Percentiles rank a stretch among this genome's conserved stretches.
Conservation (phyloP, 805 yeast species). For the Yarrowia yakushimensis region DNA sequence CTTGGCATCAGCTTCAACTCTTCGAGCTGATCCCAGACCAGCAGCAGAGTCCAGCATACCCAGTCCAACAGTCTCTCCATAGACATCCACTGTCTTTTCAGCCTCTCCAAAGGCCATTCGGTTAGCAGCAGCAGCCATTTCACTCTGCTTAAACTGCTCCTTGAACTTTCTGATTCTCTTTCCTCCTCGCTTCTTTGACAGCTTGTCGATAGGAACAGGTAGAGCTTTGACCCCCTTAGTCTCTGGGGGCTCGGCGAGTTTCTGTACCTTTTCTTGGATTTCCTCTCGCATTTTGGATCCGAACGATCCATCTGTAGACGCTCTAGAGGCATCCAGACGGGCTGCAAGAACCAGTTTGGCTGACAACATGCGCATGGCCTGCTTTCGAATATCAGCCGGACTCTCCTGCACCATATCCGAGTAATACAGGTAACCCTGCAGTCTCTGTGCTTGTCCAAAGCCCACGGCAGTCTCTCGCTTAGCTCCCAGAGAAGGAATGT, state of each 20-base stretch:
- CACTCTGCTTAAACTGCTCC: slow-evolving; percentile 76
- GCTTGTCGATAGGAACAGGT: slow-evolving; percentile 70
- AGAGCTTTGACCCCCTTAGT: slow-evolving; percentile 57
- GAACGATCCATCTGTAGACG: slow-evolving; percentile 45
- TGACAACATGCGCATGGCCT: slow-evolving; percentile 73
- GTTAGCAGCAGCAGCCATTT: slow-evolving; percentile 77
- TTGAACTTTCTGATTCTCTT: slow-evolving; percentile 72
- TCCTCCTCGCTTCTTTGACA: slow-evolving; percentile 85
- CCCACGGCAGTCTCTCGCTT: slow-evolving; percentile 42
- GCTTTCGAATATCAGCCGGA: slow-evolving; percentile 56
- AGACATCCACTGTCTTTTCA: slow-evolving; percentile 62
- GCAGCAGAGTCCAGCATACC: slow-evolving; percentile 56
- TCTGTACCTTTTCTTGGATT: slow-evolving; percentile 60
- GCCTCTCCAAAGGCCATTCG: slow-evolving; percentile 76
- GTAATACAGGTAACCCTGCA: slow-evolving; percentile 66
- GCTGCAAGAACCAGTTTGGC: slow-evolving; percentile 82
- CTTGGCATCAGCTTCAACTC: slow-evolving; percentile 40
- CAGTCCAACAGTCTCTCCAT: slow-evolving; percentile 70
- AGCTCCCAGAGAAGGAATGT: slow-evolving; percentile 73
- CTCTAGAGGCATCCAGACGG: slow-evolving; percentile 61
- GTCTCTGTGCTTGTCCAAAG: slow-evolving; percentile 45
- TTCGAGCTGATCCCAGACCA: slow-evolving; percentile 33
- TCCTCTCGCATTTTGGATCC: slow-evolving; percentile 64
- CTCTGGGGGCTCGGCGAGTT: slow-evolving; percentile 75
- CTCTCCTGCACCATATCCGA: slow-evolving; percentile 57